These are phyloP conservation scores for Venturiaceae sp. DNA, from an alignment of 2,329 filamentous ascomycete species.

Conservation along the genomic window DNA sequence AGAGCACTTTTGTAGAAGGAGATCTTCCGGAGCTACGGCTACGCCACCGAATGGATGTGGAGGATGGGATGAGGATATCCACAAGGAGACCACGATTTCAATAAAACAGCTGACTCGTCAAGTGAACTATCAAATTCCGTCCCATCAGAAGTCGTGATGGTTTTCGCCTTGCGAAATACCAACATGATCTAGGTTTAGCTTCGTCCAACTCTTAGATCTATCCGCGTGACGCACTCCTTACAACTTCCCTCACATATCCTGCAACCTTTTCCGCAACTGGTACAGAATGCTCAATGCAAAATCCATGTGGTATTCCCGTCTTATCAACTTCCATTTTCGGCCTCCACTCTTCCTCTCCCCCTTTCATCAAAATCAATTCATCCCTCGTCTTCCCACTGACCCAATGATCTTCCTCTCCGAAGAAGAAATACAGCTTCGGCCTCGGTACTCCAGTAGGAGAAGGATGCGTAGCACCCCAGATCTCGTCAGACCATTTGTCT, in stretches of 20 bases:
- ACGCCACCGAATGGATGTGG: too few species aligned
- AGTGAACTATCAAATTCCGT: too few species aligned
- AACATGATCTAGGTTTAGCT: too few species aligned
- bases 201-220: too few species aligned
- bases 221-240: neutral
- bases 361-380: conserved; percentile 38
- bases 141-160: too few species aligned
- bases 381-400: conserved; percentile 49
- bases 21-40: too few species aligned
- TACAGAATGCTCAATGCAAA: conserved; percentile 41
- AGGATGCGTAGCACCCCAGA: conserved; percentile 42
- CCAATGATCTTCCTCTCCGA: conserved; percentile 52
- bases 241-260: conserved; percentile 21
- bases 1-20: too few species aligned
- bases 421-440: conserved; percentile 46
- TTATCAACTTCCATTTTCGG: conserved; percentile 47
- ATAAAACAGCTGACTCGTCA: too few species aligned
- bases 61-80: too few species aligned
- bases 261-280: conserved; percentile 42
- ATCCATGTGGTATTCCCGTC: conserved; percentile 47
- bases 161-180: too few species aligned
- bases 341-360: conserved; percentile 27
- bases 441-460: conserved; percentile 21
- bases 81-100: too few species aligned
- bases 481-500: conserved; percentile 48